Conservation (phyloP, 192 early-diverging fungal genomes). For the Coemansia sp. region DNA sequence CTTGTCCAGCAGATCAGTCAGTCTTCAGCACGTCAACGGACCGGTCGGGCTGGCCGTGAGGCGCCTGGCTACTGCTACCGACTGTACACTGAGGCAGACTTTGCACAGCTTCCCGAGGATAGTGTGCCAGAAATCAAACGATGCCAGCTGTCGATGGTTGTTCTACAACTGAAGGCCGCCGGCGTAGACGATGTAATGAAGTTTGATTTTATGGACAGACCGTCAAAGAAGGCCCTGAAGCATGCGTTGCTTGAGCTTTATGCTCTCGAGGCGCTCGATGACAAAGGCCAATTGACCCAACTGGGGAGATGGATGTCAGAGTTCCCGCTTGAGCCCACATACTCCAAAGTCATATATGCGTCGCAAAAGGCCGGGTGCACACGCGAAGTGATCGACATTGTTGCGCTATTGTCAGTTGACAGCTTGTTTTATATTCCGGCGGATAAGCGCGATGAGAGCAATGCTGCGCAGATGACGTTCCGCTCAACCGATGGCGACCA, state of each 20-base stretch:
- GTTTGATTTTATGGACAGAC: constrained; percentile 96
- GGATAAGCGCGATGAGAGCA: constrained; percentile 85
- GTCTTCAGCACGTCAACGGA: constrained; percentile 85
- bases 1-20: constrained; percentile 87
- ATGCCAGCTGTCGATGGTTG: constrained; percentile 83
- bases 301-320: constrained; percentile 83
- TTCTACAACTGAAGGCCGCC: constrained; percentile 87
- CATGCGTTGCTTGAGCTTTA: constrained; percentile 87
- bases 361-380: constrained; percentile 79
- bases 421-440: constrained; percentile 84
- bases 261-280: constrained; percentile 84
- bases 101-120: constrained; percentile 71
- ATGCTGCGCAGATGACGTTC: constrained; percentile 80
- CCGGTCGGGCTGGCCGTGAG: constrained; percentile 96
- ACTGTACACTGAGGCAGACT: constrained; percentile 86
- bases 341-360: constrained; percentile 84
- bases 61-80: constrained; percentile 89
- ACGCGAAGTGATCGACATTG: constrained; percentile 83
- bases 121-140: constrained; percentile 92
- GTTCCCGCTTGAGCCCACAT: constrained; percentile 90
- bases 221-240: constrained; percentile 71
- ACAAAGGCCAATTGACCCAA: constrained; percentile 73
- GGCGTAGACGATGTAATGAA: constrained; percentile 84
- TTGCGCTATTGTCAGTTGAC: constrained; percentile 91
- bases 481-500: constrained; percentile 88